A percentile compares a stretch with the other conserved stretches of the same genome.
Conservation (phyloP, 176 grass and related monocot genomes). For the Aegilops bicornis region DNA sequence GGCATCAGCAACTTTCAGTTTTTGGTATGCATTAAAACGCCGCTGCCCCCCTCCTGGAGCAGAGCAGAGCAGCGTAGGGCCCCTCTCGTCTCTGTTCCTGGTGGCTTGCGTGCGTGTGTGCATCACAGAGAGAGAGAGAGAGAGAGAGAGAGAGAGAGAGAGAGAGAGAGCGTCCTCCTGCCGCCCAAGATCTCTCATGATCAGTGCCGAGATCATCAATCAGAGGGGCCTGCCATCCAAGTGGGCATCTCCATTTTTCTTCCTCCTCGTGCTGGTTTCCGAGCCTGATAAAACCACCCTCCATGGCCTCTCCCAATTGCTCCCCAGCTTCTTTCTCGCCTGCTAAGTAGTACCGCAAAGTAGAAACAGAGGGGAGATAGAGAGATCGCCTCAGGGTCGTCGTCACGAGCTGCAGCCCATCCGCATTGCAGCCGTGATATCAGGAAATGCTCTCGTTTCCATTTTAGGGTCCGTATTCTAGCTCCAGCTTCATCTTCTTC, state of each 20-base stretch:
- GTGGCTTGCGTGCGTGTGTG: constrained; percentile 13
- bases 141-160: not conserved
- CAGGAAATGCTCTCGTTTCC: constrained; percentile 72
- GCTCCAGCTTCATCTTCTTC: not conserved
- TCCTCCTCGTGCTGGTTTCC: constrained; percentile 28
- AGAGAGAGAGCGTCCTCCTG: constrained; percentile 7
- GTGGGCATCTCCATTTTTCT: constrained; percentile 37
- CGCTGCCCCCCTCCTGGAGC: not conserved
- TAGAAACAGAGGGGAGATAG: not conserved
- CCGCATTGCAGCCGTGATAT: constrained; percentile 74
- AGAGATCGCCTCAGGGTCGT: not conserved
- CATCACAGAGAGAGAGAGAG: not conserved
- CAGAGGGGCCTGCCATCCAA: constrained; percentile 45
- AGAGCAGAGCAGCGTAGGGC: constrained; percentile 22
- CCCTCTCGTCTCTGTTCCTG: constrained; percentile 42
- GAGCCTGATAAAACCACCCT: constrained; percentile 46
- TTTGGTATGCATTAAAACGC: constrained; percentile 28
- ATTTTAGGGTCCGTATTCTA: constrained; percentile 34
- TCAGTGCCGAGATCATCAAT: constrained; percentile 43
- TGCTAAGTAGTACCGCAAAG: not conserved
- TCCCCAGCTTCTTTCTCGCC: constrained; percentile 31
- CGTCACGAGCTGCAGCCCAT: not conserved
- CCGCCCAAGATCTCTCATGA: constrained; percentile 43
- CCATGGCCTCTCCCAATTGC: constrained; percentile 25
- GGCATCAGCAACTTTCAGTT: constrained; percentile 34